Conservation (phyloP, 2,329 filamentous ascomycete species). For the Phialophora expanda region DNA sequence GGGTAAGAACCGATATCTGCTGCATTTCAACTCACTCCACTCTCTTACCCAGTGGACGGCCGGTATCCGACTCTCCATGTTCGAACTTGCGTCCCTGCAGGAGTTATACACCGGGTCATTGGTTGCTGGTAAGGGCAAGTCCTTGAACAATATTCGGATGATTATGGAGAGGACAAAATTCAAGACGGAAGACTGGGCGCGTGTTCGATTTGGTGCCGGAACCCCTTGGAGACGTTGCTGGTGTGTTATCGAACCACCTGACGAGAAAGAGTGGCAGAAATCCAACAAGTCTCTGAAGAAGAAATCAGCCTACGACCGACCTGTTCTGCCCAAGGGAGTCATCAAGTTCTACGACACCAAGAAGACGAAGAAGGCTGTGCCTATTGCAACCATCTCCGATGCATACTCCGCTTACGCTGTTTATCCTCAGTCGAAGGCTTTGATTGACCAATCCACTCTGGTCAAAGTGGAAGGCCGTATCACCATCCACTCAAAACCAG, state of each 20-base stretch:
- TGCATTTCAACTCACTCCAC: constrained; percentile 95
- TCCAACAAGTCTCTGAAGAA: constrained; percentile 82
- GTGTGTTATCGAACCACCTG: constrained; percentile 90
- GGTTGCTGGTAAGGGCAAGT: constrained; percentile 91
- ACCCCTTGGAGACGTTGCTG: constrained; percentile 96
- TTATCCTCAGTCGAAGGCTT: constrained; percentile 89
- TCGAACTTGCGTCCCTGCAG: constrained; percentile 87
- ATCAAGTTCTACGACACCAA: constrained; percentile 96
- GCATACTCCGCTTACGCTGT: constrained; percentile 93
- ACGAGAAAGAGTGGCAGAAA: constrained; percentile 89
- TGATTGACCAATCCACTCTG: constrained; percentile 92
- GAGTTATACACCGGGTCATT: constrained; percentile 96
- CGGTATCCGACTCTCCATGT: constrained; percentile 90
- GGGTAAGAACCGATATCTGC: constrained; percentile 89
- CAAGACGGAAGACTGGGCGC: constrained; percentile 87
- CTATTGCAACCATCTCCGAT: constrained; percentile 89
- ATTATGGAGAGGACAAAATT: constrained; percentile 83
- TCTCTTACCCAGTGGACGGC: constrained; percentile 96
- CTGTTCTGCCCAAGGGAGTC: constrained; percentile 76
- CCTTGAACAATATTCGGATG: constrained; percentile 83
- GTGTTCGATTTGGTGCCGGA: constrained; percentile 92
- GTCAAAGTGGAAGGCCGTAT: constrained; percentile 93
- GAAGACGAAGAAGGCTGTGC: constrained; percentile 86
- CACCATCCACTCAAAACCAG: constrained; percentile 79
- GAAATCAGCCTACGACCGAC: constrained; percentile 80